These are phyloP conservation scores for Entrophospora sp. DNA, from an alignment of 192 early-diverging fungal species.

Conservation along the genomic window DNA sequence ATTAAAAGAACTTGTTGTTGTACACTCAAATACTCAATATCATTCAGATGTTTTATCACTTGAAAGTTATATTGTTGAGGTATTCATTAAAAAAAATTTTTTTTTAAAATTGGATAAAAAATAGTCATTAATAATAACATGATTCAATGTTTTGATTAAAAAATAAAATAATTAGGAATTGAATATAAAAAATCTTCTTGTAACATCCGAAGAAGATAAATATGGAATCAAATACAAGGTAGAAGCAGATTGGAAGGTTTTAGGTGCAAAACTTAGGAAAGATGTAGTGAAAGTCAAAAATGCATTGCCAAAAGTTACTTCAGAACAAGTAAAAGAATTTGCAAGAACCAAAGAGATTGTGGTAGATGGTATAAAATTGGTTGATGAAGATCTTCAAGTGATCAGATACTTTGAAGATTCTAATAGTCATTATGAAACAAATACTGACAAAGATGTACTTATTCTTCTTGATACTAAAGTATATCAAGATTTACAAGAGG, in stretches of 20 bases:
- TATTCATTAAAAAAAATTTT: neutral
- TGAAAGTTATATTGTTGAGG: slow-evolving; percentile 75
- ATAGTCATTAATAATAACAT: neutral
- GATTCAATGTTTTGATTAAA: too few species aligned
- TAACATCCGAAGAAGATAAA: slow-evolving; percentile 83
- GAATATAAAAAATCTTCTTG: slow-evolving; percentile 77
- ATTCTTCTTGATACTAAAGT: slow-evolving; percentile 79
- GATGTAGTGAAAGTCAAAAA: slow-evolving; percentile 81
- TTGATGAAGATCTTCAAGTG: slow-evolving; percentile 76
- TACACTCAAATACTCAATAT: slow-evolving; percentile 82
- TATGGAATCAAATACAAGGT: slow-evolving; percentile 91
- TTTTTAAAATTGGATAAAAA: too few species aligned
- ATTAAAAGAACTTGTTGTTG: slow-evolving; percentile 82
- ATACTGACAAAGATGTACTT: slow-evolving; percentile 70
- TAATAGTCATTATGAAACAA: slow-evolving; percentile 62
- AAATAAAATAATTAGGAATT: slow-evolving; percentile 50
- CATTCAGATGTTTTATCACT: slow-evolving; percentile 78
- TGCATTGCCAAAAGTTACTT: slow-evolving; percentile 64
- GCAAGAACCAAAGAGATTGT: slow-evolving; percentile 55
- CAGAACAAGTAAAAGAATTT: slow-evolving; percentile 76
- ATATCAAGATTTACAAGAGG: slow-evolving; percentile 77
- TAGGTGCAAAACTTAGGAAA: slow-evolving; percentile 87
- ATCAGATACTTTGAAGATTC: slow-evolving; percentile 77
- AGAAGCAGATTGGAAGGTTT: slow-evolving; percentile 80
- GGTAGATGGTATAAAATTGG: slow-evolving; percentile 71